These are phyloP conservation scores for Ophidiomyces ophidiicola DNA, from an alignment of 2,329 filamentous ascomycete genomes.

Conservation along the genomic window DNA sequence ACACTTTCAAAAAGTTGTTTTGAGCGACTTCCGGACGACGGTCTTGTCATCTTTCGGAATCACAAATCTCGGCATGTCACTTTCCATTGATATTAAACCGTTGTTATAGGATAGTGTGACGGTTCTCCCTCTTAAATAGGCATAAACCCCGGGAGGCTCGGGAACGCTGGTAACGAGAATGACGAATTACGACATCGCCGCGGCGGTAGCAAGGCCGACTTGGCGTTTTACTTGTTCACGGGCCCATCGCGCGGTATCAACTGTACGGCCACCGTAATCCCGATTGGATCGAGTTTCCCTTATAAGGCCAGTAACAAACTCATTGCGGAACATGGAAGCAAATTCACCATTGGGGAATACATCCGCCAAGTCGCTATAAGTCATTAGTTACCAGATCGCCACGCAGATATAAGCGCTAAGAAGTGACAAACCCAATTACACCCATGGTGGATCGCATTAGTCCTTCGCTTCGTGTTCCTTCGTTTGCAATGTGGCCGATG, in stretches of 20 bases:
- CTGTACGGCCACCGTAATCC: conserved; percentile 71
- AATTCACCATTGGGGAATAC: conserved; percentile 87
- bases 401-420: conserved; percentile 27
- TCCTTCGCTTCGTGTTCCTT: conserved; percentile 79
- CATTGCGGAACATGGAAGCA: conserved; percentile 68
- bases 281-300: conserved; percentile 84
- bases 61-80: conserved; percentile 2
- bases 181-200: conserved; percentile 28
- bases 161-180: not conserved
- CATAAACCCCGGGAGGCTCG: not conserved
- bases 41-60: conserved; percentile 1
- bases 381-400: conserved; percentile 4
- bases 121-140: not conserved
- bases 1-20: not conserved
- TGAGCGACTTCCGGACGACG: not conserved
- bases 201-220: conserved; percentile 28
- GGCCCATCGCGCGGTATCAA: conserved; percentile 93
- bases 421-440: conserved; percentile 68
- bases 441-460: conserved; percentile 92
- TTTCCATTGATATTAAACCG: conserved; percentile 2
- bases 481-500: conserved; percentile 65
- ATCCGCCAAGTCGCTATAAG: conserved; percentile 72
- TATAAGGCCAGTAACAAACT: conserved; percentile 82
- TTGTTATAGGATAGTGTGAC: not conserved
- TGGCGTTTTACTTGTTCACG: conserved; percentile 96